Conservation (phyloP, 495 filamentous ascomycete genomes). For the Trichoderma virens region DNA sequence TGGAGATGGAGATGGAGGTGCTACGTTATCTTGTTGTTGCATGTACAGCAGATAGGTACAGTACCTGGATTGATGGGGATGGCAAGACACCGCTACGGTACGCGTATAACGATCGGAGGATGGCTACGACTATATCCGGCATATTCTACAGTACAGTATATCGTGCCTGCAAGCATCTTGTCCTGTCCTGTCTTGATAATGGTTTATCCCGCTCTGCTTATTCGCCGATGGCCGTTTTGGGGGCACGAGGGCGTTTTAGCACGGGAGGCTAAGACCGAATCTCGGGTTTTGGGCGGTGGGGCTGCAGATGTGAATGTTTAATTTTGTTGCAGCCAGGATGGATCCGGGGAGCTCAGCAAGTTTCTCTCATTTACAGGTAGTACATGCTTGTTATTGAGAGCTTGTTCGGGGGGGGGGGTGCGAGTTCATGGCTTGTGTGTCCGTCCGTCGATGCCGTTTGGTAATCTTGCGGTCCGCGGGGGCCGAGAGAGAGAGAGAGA, state of each 20-base stretch:
- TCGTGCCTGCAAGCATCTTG: neutral
- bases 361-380: neutral
- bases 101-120: too few species aligned
- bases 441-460: too few species aligned
- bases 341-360: neutral
- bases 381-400: neutral
- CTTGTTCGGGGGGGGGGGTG: neutral
- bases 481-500: neutral
- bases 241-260: neutral
- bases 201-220: neutral
- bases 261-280: conserved; percentile 6
- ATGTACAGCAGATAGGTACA: neutral
- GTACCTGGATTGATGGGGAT: neutral
- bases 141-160: neutral
- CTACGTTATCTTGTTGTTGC: neutral
- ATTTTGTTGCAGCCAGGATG: neutral
- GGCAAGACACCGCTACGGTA: too few species aligned
- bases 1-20: neutral
- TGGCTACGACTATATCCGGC: too few species aligned
- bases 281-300: conserved; percentile 4
- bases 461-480: neutral
- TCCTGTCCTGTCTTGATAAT: neutral
- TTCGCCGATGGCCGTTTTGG: neutral
- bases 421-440: neutral
- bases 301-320: conserved; percentile 5